phyloP scores from a whole-genome alignment of 2,329 filamentous ascomycete genomes.

The Dryadomyces quercivorus region DNA sequence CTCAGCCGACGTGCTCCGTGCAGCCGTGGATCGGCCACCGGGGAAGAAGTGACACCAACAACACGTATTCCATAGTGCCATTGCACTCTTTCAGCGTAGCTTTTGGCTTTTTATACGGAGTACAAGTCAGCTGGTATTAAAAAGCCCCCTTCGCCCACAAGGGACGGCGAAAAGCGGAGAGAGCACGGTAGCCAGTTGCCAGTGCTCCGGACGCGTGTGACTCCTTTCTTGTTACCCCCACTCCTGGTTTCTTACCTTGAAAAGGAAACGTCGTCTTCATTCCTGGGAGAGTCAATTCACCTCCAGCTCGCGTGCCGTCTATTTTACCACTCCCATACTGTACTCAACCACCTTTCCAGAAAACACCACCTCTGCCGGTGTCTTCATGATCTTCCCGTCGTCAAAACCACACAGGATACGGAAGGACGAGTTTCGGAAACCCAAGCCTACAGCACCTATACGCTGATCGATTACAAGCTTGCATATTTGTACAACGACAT shows the following conservation, averaged over 20 bases:
- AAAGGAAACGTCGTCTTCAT: background rate
- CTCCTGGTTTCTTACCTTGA: background rate
- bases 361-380: background rate
- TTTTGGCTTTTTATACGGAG: background rate
- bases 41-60: background rate
- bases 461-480: background rate
- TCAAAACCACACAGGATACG: slow-evolving; percentile 13
- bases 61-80: background rate
- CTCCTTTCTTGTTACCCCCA: background rate
- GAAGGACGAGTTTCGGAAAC: slow-evolving; percentile 14
- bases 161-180: slow-evolving; percentile 5
- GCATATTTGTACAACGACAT: background rate
- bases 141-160: background rate
- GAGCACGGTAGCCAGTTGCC: background rate
- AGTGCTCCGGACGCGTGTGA: background rate
- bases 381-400: slow-evolving; percentile 12
- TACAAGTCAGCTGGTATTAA: too few species aligned
- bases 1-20: slow-evolving; percentile 11
- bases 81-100: too few species aligned
- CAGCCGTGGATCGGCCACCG: slow-evolving; percentile 10
- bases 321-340: background rate
- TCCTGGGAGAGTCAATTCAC: background rate
- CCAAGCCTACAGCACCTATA: background rate
- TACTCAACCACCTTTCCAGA: background rate
- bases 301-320: background rate